Percentiles rank a stretch among this genome's conserved stretches.
These are phyloP conservation scores for Taiozyma sp. DNA, from an alignment of 1,139 yeast species.

Conservation along the genomic window DNA sequence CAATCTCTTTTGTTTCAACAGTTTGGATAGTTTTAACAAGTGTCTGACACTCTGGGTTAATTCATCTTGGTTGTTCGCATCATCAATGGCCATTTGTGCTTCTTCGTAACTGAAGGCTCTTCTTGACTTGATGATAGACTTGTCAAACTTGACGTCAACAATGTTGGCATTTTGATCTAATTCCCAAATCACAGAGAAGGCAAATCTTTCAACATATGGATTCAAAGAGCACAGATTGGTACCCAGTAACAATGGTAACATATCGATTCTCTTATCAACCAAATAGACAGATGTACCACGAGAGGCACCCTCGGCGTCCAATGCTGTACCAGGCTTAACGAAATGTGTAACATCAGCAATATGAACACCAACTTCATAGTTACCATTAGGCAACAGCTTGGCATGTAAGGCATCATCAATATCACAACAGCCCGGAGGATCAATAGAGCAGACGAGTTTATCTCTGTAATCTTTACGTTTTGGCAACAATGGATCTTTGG, in stretches of 20 bases:
- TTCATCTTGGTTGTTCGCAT: constrained; percentile 68
- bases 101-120: constrained; percentile 94
- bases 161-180: constrained; percentile 82
- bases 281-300: constrained; percentile 96
- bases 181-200: constrained; percentile 96
- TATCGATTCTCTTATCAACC: constrained; percentile 98
- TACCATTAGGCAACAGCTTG: constrained; percentile 75
- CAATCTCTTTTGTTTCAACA: constrained; percentile 76
- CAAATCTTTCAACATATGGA: constrained; percentile 93
- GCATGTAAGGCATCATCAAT: constrained; percentile 99
- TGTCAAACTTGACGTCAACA: constrained; percentile 73
- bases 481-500: constrained; percentile 48
- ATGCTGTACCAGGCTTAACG: constrained; percentile 86
- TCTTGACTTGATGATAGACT: constrained; percentile 84
- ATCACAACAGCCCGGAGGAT: constrained; percentile 98
- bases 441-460: constrained; percentile 87
- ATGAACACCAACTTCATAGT: constrained; percentile 96
- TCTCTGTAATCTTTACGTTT: constrained; percentile 84
- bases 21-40: constrained; percentile 69
- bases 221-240: constrained; percentile 93
- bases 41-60: constrained; percentile 87
- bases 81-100: constrained; percentile 92
- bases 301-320: constrained; percentile 94
- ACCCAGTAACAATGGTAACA: constrained; percentile 94
- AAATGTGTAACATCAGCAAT: constrained; percentile 99